A percentile compares a stretch with the other conserved stretches of the same genome.
phyloP scores from a whole-genome alignment of 352 stramenopile species.

The Pythium rishiriense region DNA sequence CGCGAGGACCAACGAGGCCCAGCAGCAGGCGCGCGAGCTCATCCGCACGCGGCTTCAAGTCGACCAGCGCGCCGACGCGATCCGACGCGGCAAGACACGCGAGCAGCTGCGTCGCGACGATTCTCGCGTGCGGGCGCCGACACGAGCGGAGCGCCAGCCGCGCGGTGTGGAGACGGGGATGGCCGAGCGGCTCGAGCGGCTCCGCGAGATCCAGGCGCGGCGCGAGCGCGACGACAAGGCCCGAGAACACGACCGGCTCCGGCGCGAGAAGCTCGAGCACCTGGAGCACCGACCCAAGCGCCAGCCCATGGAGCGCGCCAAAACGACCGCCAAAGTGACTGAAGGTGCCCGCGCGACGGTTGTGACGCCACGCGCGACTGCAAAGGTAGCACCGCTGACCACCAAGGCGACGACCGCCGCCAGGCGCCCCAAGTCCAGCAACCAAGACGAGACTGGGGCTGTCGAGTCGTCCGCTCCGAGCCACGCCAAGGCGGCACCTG shows the following conservation, averaged over 20 bases:
- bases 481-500: too few species aligned
- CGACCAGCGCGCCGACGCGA: slow-evolving; percentile 37
- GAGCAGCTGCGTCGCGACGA: slow-evolving; percentile 15
- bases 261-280: not conserved
- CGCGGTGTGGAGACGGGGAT: not conserved
- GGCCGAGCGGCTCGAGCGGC: slow-evolving; percentile 15
- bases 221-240: slow-evolving; percentile 8
- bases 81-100: slow-evolving; percentile 30
- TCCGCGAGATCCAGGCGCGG: slow-evolving; percentile 19
- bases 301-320: not conserved
- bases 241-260: not conserved
- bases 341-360: not conserved
- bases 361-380: not conserved
- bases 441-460: not conserved
- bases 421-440: not conserved
- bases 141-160: not conserved
- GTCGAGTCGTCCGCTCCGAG: not conserved
- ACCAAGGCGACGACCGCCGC: not conserved
- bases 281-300: not conserved
- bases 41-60: slow-evolving; percentile 47
- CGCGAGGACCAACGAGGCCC: slow-evolving; percentile 6
- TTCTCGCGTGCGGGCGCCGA: not conserved
- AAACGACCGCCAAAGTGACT: not conserved
- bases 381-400: not conserved
- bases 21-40: slow-evolving; percentile 42